Evolutionary conservation across 2,329 filamentous ascomycete genomes (phyloP).

Genomic region (Lachnellula subtilissima): DNA sequence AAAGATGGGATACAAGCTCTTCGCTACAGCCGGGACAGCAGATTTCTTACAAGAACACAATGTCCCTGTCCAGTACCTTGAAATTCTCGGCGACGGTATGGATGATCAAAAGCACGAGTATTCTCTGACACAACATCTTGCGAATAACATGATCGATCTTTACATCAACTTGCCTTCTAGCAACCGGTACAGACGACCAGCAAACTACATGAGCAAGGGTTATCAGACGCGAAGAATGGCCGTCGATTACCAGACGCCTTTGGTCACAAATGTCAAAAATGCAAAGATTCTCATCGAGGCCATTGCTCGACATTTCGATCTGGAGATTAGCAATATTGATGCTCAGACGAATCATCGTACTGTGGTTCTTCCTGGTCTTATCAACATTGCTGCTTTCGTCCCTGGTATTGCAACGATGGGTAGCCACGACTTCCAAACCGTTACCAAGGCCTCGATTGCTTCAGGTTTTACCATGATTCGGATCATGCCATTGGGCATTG

Average conservation of each 20-base stretch:
- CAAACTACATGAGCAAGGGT: conserved; percentile 97
- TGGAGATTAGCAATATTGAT: conserved; percentile 78
- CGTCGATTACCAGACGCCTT: conserved; percentile 87
- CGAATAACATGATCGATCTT: conserved; percentile 95
- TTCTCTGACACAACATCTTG: conserved; percentile 91
- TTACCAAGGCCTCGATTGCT: conserved; percentile 69
- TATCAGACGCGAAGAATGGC: conserved; percentile 97
- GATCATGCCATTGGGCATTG: conserved; percentile 69
- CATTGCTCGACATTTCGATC: conserved; percentile 80
- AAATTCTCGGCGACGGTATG: conserved; percentile 72
- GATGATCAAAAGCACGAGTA: conserved; percentile 92
- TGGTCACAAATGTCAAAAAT: conserved; percentile 99
- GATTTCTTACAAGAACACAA: conserved; percentile 94
- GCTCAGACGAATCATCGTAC: conserved; percentile 86
- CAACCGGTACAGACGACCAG: conserved; percentile 93
- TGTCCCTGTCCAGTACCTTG: conserved; percentile 87
- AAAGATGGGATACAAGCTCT: conserved; percentile 89
- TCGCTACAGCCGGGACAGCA: conserved; percentile 91
- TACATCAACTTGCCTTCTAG: conserved; percentile 99
- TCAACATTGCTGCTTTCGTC: conserved; percentile 78
- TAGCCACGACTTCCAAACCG: conserved; percentile 62
- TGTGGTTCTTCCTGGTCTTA: conserved; percentile 65
- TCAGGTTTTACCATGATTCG: conserved; percentile 77
- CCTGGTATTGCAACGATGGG: conserved; percentile 62
- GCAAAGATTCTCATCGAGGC: conserved; percentile 96